phyloP scores from a whole-genome alignment of 2,329 filamentous ascomycete species.

The Venturia oleaginea region DNA sequence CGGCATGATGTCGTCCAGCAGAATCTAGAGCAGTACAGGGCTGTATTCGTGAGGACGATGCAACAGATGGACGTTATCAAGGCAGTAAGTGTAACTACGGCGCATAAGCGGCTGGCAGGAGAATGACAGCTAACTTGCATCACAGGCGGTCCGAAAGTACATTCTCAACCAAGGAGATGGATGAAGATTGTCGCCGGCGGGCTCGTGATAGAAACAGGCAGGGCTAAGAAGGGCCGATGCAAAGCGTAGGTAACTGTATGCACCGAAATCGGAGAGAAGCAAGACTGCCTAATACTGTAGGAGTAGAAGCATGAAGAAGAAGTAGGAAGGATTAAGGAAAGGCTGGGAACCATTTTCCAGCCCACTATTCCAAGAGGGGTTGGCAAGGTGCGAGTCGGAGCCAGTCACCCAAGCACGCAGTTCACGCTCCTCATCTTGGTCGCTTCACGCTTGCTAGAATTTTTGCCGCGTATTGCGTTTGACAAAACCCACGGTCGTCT shows the following conservation, averaged over 20 bases:
- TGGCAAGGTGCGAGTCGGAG: too few relatives aligned
- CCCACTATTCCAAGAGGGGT: background rate
- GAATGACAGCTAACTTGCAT: background rate
- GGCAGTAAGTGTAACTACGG: constrained; percentile 29
- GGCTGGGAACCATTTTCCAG: background rate
- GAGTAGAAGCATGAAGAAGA: background rate
- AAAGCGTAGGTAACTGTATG: background rate
- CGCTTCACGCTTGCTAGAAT: too few relatives aligned
- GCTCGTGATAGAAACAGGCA: background rate
- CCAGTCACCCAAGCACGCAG: too few relatives aligned
- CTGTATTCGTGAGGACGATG: constrained; percentile 74
- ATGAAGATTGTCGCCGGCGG: constrained; percentile 1
- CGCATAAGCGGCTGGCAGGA: background rate
- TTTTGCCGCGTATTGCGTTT: background rate
- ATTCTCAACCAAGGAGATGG: constrained; percentile 22
- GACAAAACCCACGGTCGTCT: background rate
- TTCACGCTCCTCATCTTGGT: too few relatives aligned
- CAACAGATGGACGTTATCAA: constrained; percentile 60
- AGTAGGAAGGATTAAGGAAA: background rate
- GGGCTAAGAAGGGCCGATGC: background rate
- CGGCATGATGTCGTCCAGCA: constrained; percentile 68
- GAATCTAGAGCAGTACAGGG: constrained; percentile 77
- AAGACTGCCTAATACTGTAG: background rate
- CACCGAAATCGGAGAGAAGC: background rate
- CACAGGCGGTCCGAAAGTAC: constrained; percentile 32